A percentile compares a stretch with the other conserved stretches of the same genome.
phyloP scores from a whole-genome alignment of 306 rosid species.

The Carpinus fangiana region DNA sequence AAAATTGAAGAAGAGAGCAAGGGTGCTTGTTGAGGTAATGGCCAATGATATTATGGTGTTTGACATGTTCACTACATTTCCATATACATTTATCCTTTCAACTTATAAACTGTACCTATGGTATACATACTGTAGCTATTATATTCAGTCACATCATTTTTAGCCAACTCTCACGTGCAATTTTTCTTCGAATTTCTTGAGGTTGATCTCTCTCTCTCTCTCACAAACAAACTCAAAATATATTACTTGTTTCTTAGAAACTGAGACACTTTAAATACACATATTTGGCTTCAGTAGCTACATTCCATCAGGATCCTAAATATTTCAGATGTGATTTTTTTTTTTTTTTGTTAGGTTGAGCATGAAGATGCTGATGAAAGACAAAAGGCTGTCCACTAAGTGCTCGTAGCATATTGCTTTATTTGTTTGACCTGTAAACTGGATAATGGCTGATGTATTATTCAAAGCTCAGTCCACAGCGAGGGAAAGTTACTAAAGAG shows the following conservation, averaged over 20 bases:
- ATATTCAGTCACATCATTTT: background rate
- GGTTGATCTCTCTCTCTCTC: background rate
- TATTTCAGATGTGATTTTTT: background rate
- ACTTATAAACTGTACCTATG: background rate
- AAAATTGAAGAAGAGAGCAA: conserved; percentile 59
- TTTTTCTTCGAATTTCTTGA: background rate
- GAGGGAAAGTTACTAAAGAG: background rate
- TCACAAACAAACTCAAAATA: background rate
- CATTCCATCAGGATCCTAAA: background rate
- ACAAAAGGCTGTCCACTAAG: conserved; percentile 49
- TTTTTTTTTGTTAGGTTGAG: conserved; percentile 40
- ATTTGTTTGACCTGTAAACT: conserved; percentile 1
- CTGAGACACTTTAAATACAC: background rate
- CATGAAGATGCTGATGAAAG: conserved; percentile 51
- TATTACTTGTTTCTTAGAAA: background rate
- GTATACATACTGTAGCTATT: background rate
- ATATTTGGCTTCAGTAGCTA: background rate
- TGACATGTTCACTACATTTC: conserved; percentile 17
- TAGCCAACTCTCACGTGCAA: background rate
- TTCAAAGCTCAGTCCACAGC: background rate
- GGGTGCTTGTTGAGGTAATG: conserved; percentile 86
- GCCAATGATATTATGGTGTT: conserved; percentile 6
- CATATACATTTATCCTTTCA: background rate
- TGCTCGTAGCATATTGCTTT: background rate
- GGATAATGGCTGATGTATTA: background rate